phyloP scores from a whole-genome alignment of 2,329 filamentous ascomycete species.

The Aplosporella prunicola region DNA sequence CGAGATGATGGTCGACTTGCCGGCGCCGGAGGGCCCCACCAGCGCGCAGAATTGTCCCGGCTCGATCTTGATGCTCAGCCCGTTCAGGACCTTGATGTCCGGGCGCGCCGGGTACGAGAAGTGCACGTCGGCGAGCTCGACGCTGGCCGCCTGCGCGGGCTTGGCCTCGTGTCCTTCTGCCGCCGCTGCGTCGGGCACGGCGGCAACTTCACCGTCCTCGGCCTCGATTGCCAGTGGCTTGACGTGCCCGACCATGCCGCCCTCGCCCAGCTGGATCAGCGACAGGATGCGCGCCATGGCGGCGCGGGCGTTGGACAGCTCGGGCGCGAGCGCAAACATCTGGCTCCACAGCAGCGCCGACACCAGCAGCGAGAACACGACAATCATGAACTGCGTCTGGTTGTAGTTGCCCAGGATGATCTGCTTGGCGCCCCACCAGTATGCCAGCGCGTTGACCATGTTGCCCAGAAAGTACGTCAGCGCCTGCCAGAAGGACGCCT shows the following conservation, averaged over 20 bases:
- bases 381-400: slow-evolving; percentile 63
- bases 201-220: background rate
- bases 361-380: slow-evolving; percentile 61
- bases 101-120: slow-evolving; percentile 59
- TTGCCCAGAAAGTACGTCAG: slow-evolving; percentile 53
- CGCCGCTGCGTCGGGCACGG: slow-evolving; percentile 12
- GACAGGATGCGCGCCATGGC: slow-evolving; percentile 49
- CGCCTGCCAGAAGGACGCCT: slow-evolving; percentile 52
- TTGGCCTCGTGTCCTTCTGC: slow-evolving; percentile 7
- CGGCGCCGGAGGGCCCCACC: slow-evolving; percentile 56
- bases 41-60: slow-evolving; percentile 54
- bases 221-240: slow-evolving; percentile 21
- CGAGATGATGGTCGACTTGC: slow-evolving; percentile 55
- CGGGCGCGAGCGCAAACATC: slow-evolving; percentile 65
- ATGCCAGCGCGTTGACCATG: slow-evolving; percentile 64
- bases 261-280: slow-evolving; percentile 17
- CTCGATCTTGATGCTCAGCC: slow-evolving; percentile 47
- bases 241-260: background rate
- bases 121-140: slow-evolving; percentile 49
- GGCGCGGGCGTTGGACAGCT: slow-evolving; percentile 57
- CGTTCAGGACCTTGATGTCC: slow-evolving; percentile 47
- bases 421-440: slow-evolving; percentile 69
- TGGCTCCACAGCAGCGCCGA: slow-evolving; percentile 65
- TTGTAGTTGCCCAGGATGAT: slow-evolving; percentile 58
- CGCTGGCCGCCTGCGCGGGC: slow-evolving; percentile 23